Conservation (phyloP, 129 eudicot species). For the Lactuca saligna region DNA sequence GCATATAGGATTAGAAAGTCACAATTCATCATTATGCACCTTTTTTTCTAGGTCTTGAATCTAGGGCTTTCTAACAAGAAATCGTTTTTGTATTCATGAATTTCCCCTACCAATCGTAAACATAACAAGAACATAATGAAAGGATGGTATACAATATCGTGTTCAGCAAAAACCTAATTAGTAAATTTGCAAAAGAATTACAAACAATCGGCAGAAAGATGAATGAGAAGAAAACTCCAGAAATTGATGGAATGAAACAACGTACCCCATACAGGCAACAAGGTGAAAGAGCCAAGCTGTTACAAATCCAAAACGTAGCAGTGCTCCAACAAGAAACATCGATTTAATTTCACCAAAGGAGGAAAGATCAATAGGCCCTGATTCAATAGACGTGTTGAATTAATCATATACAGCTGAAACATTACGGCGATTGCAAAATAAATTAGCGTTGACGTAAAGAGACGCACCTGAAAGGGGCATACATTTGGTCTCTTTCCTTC, state of each 20-base stretch:
- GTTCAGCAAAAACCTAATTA: conserved; percentile 5
- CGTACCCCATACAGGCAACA: conserved; percentile 71
- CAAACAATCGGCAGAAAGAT: background rate
- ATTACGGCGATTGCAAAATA: background rate
- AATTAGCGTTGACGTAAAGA: background rate
- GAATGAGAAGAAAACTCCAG: background rate
- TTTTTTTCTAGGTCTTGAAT: background rate
- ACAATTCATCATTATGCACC: conserved; percentile 1
- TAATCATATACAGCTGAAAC: background rate
- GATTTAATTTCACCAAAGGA: conserved; percentile 32
- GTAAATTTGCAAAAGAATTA: background rate
- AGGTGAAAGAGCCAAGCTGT: conserved; percentile 47
- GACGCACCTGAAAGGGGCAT: conserved; percentile 3
- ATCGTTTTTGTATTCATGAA: background rate
- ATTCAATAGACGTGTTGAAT: background rate
- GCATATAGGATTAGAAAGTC: background rate
- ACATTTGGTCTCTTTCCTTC: conserved; percentile 14
- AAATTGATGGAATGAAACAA: conserved; percentile 10
- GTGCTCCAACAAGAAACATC: conserved; percentile 51
- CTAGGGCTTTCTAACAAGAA: background rate
- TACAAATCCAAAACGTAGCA: conserved; percentile 54
- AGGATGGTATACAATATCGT: background rate
- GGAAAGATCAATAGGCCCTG: conserved; percentile 30
- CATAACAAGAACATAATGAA: background rate
- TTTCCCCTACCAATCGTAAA: background rate